Evolutionary conservation across 257 asterid genomes (phyloP).

Genomic region (Jacaranda mimosifolia): DNA sequence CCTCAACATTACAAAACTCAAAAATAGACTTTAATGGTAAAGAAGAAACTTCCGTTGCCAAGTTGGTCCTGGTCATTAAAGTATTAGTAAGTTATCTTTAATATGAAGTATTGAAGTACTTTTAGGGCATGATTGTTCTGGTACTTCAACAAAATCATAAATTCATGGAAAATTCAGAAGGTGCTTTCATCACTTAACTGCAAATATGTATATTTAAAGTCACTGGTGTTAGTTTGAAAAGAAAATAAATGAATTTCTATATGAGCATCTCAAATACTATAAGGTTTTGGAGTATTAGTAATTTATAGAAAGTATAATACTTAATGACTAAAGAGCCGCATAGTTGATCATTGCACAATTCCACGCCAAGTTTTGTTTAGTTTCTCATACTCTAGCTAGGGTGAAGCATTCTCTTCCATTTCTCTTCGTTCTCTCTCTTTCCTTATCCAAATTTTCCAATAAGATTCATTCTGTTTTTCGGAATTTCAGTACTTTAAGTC

Average conservation of each 20-base stretch:
- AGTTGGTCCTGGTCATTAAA: not conserved
- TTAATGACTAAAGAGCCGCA: not conserved
- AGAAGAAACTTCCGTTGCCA: not conserved
- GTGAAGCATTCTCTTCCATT: not conserved
- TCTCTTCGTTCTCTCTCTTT: constrained; percentile 10
- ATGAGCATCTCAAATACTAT: not conserved
- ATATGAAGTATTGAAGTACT: not conserved
- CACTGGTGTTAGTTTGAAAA: not conserved
- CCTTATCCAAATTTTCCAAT: not conserved
- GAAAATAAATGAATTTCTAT: not conserved
- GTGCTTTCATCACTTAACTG: not conserved
- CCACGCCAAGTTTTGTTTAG: not conserved
- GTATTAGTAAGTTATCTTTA: not conserved
- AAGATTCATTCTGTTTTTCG: not conserved
- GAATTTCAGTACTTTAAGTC: not conserved
- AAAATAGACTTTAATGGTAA: not conserved
- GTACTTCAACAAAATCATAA: not conserved
- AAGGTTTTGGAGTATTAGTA: not conserved
- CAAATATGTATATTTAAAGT: not conserved
- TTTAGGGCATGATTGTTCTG: not conserved
- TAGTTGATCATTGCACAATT: not conserved
- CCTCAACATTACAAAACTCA: not conserved
- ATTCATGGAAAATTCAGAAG: not conserved
- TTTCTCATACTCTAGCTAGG: not conserved
- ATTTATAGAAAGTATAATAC: not conserved